Evolutionary conservation across 352 stramenopile species (phyloP).

Genomic region (Globisporangium paddicum): DNA sequence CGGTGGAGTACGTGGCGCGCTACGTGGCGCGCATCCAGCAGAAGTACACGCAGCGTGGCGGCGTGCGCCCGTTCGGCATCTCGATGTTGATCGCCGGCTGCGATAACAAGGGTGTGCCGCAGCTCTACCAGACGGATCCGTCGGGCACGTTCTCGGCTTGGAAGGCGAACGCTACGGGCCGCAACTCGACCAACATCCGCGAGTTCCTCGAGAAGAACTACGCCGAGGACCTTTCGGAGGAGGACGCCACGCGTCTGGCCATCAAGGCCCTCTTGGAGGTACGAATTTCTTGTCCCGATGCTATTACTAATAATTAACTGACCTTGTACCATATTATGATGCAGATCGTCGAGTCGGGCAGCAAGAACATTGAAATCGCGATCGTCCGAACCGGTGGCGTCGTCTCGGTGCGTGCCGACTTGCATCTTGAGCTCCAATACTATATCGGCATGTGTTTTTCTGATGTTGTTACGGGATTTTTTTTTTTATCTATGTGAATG

Average conservation of each 20-base stretch:
- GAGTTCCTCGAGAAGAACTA: constrained; percentile 99
- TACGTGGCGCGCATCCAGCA: constrained; percentile 98
- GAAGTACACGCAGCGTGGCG: constrained; percentile 97
- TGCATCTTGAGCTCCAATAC: too few relatives aligned
- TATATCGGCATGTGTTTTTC: not conserved
- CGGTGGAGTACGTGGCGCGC: constrained; percentile 96
- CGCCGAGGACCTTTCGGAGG: constrained; percentile 88
- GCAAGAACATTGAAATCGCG: constrained; percentile 99
- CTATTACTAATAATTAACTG: too few relatives aligned
- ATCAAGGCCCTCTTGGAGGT: constrained; percentile 96
- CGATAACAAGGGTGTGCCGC: constrained; percentile 86
- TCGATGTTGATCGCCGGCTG: constrained; percentile 97
- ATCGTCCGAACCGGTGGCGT: constrained; percentile 83
- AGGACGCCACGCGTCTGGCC: constrained; percentile 89
- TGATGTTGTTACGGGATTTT: constrained; percentile 1
- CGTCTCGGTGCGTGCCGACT: constrained; percentile 63
- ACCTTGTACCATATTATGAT: too few relatives aligned
- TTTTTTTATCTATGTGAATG: not conserved
- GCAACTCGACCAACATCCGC: constrained; percentile 96
- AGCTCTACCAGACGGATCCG: constrained; percentile 98
- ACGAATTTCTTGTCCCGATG: too few relatives aligned
- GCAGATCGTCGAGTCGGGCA: constrained; percentile 93
- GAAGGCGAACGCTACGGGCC: constrained; percentile 98
- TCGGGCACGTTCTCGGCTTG: constrained; percentile 97
- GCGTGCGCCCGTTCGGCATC: constrained; percentile 98